Conservation (phyloP, 2,329 filamentous ascomycete species). For the Penicillium brevicompactum region DNA sequence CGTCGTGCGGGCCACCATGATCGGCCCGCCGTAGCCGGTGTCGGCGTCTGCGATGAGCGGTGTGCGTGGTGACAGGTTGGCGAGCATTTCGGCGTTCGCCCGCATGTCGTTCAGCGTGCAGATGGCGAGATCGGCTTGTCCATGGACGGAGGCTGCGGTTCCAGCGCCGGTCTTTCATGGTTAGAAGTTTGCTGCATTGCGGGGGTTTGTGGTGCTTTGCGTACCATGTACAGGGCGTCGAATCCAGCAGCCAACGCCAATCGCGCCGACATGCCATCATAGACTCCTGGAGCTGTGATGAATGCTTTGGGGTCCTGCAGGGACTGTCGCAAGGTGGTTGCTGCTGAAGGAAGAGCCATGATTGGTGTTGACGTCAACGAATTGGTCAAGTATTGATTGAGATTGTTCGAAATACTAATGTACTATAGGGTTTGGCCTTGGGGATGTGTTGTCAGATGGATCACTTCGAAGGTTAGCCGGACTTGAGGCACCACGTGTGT, state of each 20-base stretch:
- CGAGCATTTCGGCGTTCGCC: conserved; percentile 57
- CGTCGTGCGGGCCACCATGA: conserved; percentile 53
- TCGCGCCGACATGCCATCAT: conserved; percentile 54
- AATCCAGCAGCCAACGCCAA: conserved; percentile 53
- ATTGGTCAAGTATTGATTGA: not conserved
- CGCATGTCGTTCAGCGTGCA: conserved; percentile 56
- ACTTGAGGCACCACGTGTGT: conserved; percentile 4
- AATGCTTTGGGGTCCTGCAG: conserved; percentile 39
- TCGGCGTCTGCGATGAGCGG: conserved; percentile 59
- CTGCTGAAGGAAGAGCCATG: conserved; percentile 30
- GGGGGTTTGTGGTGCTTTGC: not conserved
- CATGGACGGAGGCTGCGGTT: conserved; percentile 51
- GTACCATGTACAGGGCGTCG: conserved; percentile 55
- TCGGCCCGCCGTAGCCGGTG: conserved; percentile 57
- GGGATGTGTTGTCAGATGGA: not conserved
- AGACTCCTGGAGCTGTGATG: conserved; percentile 53
- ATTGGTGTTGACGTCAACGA: conserved; percentile 9
- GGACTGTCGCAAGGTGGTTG: conserved; percentile 35
- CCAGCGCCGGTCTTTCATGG: conserved; percentile 52
- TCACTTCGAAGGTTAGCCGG: not conserved
- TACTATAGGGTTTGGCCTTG: not conserved
- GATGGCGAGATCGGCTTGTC: conserved; percentile 54
- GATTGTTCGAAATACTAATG: not conserved
- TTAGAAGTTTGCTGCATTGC: not conserved
- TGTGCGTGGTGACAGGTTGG: conserved; percentile 50